These are phyloP conservation scores for Pyrus bretschneideri DNA, from an alignment of 306 rosid species.

Conservation along the genomic window DNA sequence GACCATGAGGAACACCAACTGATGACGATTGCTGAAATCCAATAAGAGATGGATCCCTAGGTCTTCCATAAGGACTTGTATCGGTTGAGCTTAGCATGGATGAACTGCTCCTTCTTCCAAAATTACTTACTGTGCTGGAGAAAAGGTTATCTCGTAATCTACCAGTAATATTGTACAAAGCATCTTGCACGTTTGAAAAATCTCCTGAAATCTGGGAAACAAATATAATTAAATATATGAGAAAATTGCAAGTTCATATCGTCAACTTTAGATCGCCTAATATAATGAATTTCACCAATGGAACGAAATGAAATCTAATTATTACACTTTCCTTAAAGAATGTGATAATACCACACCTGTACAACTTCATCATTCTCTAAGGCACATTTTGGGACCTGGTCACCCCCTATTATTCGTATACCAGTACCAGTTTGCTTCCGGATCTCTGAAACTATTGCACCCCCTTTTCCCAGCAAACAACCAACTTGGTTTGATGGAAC, in stretches of 20 bases:
- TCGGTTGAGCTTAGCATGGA: constrained; percentile 43
- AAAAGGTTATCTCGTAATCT: constrained; percentile 83
- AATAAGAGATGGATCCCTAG: constrained; percentile 42
- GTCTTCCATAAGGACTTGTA: constrained; percentile 59
- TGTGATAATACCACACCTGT: constrained; percentile 41
- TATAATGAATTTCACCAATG: constrained; percentile 4
- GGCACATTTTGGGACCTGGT: constrained; percentile 83
- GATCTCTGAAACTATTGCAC: constrained; percentile 74
- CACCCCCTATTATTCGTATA: constrained; percentile 61
- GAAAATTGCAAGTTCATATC: neutral
- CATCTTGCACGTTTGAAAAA: constrained; percentile 88
- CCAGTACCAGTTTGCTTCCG: constrained; percentile 74
- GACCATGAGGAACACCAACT: constrained; percentile 36
- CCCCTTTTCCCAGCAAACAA: constrained; percentile 95
- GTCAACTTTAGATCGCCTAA: constrained; percentile 7
- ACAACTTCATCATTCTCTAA: constrained; percentile 65
- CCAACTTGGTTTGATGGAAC: constrained; percentile 88
- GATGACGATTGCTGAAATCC: constrained; percentile 37
- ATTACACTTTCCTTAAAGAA: neutral
- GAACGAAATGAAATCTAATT: neutral
- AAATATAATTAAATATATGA: neutral
- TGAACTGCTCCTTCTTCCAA: constrained; percentile 50
- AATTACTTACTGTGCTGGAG: constrained; percentile 41
- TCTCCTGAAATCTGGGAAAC: constrained; percentile 75
- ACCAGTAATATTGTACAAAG: constrained; percentile 84